Percentiles rank a stretch among this genome's conserved stretches.
phyloP scores from a whole-genome alignment of 768 basidiomycete genomes.

The Termitomyces heimii region DNA sequence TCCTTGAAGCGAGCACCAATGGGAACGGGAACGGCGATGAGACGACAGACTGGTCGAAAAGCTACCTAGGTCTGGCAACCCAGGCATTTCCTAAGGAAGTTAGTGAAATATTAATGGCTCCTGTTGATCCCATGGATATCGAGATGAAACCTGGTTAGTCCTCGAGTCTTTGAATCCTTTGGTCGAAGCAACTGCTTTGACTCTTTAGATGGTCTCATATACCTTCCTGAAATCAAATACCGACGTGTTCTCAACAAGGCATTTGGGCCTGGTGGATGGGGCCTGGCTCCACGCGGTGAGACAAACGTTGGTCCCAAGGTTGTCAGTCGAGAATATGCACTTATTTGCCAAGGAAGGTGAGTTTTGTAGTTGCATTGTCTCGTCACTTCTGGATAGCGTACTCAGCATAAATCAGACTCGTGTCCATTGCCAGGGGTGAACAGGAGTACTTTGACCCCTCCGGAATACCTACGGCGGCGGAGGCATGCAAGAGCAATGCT shows the following conservation, averaged over 20 bases:
- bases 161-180: background rate
- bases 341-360: slow-evolving; percentile 88
- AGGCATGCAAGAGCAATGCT: slow-evolving; percentile 95
- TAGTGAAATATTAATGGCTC: slow-evolving; percentile 65
- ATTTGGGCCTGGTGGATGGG: slow-evolving; percentile 97
- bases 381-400: background rate
- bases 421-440: slow-evolving; percentile 89
- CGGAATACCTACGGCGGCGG: slow-evolving; percentile 89
- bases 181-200: background rate
- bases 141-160: slow-evolving; percentile 90
- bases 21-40: background rate
- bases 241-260: slow-evolving; percentile 87
- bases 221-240: slow-evolving; percentile 97
- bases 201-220: slow-evolving; percentile 79
- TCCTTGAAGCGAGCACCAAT: background rate
- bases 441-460: slow-evolving; percentile 93
- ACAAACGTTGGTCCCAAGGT: slow-evolving; percentile 84
- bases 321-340: slow-evolving; percentile 90
- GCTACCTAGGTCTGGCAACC: slow-evolving; percentile 74
- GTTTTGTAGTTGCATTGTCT: slow-evolving; percentile 18
- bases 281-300: slow-evolving; percentile 88
- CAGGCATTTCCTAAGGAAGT: slow-evolving; percentile 75
- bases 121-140: slow-evolving; percentile 71
- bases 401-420: slow-evolving; percentile 46
- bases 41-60: slow-evolving; percentile 80